Evolutionary conservation across 2,329 filamentous ascomycete species (phyloP), one percentile per base, ranked within the genome.

Genomic region (Penicillium frequentans): DNA sequence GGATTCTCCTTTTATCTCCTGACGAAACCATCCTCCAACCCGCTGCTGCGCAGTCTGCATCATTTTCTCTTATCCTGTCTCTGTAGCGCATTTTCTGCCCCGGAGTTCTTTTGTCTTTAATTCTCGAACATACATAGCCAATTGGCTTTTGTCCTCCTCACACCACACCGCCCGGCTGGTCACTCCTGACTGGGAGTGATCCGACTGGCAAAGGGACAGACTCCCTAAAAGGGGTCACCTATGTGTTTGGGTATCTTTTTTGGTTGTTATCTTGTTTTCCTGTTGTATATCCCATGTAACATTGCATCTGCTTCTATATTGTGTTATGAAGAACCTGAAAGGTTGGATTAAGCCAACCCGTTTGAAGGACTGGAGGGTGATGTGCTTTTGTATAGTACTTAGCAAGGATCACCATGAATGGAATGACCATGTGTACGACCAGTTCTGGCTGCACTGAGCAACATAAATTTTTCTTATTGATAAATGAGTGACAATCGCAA

Each of bases 371-470:
- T 23, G 6, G 16, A 24, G 47, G 19, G 21, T 42, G 37, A 50
- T 49, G 35, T 55, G 47, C 47, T 55, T 55, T 27, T 58, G 49
- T 61, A 58, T 59, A 55, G 52, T 63, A 55, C 44, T 53, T 58
- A 50, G 43, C 58, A 56, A 54, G 60, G 54, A 59, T 49, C n/a
- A 45, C 52, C 55, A 55, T 57, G 52, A 57, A 60, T 48, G 37
- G 43, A 57, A 56, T 56, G 54, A 61, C 48, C 13, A n/a, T 52
- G 55, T 58, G 56, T 47, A 27, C 39, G 53, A 59, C 57, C 50
- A 54, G 29, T 43, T 54, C 33, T 55, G 55, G 55, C 54, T 47
- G 53, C 56, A 61, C 58, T 24, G 43, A 48, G 45, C 47, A 54
- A 59, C 27, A 60, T 52, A 21, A 3, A n/a, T 24, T 19, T 5